phyloP scores from a whole-genome alignment of 768 basidiomycete species.

The Chalciporus piperatus region DNA sequence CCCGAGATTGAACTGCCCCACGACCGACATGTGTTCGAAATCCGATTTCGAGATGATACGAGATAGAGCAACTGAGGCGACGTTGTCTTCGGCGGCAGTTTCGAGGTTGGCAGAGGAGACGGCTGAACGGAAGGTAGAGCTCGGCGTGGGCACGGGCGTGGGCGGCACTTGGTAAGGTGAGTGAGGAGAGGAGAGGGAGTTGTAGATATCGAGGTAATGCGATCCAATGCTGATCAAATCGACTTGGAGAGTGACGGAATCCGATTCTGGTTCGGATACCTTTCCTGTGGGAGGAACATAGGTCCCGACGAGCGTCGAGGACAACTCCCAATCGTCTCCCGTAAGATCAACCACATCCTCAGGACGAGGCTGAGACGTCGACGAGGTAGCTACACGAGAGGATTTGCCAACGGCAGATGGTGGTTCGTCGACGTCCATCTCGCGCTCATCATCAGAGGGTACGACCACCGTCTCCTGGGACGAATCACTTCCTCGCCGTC shows the following conservation, averaged over 20 bases:
- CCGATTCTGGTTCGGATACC: constrained; percentile 1
- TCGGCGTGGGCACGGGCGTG: neutral
- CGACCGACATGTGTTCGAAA: constrained; percentile 76
- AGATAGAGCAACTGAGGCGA: constrained; percentile 65
- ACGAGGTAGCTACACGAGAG: neutral
- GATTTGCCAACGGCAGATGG: constrained; percentile 21
- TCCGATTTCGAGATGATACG: constrained; percentile 86
- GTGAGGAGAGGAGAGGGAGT: neutral
- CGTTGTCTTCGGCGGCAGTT: constrained; percentile 48
- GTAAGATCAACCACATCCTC: constrained; percentile 1
- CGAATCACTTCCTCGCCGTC: constrained; percentile 10
- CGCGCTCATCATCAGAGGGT: constrained; percentile 22
- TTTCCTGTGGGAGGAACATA: constrained; percentile 15
- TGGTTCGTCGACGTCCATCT: constrained; percentile 25
- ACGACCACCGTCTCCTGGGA: constrained; percentile 21
- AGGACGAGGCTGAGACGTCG: neutral
- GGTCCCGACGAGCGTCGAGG: constrained; percentile 26
- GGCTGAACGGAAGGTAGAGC: constrained; percentile 20
- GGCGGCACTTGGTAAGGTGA: neutral
- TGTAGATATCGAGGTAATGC: constrained; percentile 20
- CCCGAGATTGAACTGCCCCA: constrained; percentile 95
- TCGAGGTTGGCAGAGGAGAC: constrained; percentile 30
- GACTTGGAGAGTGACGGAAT: constrained; percentile 18
- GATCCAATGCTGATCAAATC: constrained; percentile 20
- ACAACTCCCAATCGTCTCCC: constrained; percentile 21